Conservation (phyloP, 805 yeast species). For the Debaryomyces maramus region DNA sequence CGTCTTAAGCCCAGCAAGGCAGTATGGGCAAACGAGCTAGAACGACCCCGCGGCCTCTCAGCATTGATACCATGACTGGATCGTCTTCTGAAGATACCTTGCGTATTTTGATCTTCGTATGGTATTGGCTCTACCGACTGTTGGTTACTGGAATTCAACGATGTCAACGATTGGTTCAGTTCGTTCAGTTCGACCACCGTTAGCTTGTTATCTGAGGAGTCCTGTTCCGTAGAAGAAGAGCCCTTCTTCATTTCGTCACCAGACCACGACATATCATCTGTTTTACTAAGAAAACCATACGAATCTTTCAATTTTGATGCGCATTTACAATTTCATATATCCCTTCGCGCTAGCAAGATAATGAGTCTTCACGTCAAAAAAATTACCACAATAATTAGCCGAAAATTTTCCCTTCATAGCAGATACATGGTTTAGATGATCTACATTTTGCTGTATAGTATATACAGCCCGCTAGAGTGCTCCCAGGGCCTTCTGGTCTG, state of each 20-base stretch:
- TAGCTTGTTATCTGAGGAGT: background rate
- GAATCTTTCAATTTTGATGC: too few relatives aligned
- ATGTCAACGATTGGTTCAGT: background rate
- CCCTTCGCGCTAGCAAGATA: too few relatives aligned
- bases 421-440: too few relatives aligned
- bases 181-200: background rate
- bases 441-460: too few relatives aligned
- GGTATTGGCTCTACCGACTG: background rate
- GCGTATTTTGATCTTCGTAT: background rate
- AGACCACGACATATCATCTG: conserved; percentile 3
- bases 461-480: too few relatives aligned
- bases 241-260: background rate
- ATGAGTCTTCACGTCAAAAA: too few relatives aligned
- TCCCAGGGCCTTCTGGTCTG: too few relatives aligned
- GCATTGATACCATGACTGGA: background rate
- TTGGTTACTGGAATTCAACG: conserved; percentile 1
- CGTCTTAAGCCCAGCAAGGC: background rate
- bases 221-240: background rate
- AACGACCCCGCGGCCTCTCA: too few relatives aligned
- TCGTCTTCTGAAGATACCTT: background rate
- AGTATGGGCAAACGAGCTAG: background rate
- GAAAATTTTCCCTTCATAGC: too few relatives aligned
- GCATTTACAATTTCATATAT: too few relatives aligned
- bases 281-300: too few relatives aligned
- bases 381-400: too few relatives aligned